These are phyloP conservation scores for Casuarina cunninghamiana DNA, from an alignment of 306 rosid species.

Conservation along the genomic window DNA sequence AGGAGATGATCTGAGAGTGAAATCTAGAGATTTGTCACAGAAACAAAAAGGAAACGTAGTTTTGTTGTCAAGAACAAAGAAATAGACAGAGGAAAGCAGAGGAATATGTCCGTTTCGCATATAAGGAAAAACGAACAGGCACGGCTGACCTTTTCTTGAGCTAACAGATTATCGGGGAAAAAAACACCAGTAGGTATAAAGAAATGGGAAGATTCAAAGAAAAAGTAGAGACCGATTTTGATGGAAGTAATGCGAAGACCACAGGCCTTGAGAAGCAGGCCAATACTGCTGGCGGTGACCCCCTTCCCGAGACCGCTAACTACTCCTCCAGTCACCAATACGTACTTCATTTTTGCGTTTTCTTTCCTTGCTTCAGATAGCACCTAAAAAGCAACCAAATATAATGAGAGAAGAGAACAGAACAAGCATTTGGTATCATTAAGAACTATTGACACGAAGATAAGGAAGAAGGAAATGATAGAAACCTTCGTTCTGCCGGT, in stretches of 20 bases:
- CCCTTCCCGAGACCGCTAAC: conserved; percentile 98
- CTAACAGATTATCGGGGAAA: not conserved
- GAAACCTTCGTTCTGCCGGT: not conserved
- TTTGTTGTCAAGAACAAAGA: not conserved
- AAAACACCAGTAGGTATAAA: not conserved
- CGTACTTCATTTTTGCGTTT: conserved; percentile 64
- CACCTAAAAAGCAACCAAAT: not conserved
- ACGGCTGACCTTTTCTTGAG: conserved; percentile 7
- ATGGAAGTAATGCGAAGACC: conserved; percentile 90
- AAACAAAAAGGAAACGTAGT: not conserved
- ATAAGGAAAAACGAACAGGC: not conserved
- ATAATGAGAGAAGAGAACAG: not conserved
- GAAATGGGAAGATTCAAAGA: conserved; percentile 2
- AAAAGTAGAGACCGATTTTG: conserved; percentile 70
- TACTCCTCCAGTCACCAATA: conserved; percentile 91
- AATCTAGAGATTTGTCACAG: not conserved
- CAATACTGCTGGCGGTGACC: conserved; percentile 93
- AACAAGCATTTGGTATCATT: not conserved
- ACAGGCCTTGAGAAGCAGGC: conserved; percentile 86
- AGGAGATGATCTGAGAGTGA: not conserved
- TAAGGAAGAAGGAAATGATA: not conserved
- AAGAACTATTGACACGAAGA: not conserved
- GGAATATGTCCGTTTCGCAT: not conserved
- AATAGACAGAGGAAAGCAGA: not conserved
- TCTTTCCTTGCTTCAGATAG: not conserved